Percentiles rank a stretch among this genome's conserved stretches.
phyloP scores from a whole-genome alignment of 371 early-diverging fungal species.

The Mucor velutinosus region DNA sequence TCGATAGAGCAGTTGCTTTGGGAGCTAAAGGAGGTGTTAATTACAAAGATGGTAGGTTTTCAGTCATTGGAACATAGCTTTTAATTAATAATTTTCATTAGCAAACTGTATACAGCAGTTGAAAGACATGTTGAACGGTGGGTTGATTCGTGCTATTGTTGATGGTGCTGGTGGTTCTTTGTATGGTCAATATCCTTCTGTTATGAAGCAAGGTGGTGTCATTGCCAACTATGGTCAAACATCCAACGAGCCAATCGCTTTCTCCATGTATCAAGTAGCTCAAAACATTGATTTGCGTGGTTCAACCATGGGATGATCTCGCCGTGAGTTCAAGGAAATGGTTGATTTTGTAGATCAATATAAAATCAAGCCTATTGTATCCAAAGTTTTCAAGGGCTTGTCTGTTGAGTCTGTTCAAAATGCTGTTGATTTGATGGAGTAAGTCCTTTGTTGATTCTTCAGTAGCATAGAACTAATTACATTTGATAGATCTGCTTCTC shows the following conservation, averaged over 20 bases:
- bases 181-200: slow-evolving; percentile 38
- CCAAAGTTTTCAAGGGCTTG: slow-evolving; percentile 59
- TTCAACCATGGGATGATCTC: slow-evolving; percentile 71
- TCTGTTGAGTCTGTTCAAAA: slow-evolving; percentile 41
- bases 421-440: slow-evolving; percentile 60
- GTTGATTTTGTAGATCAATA: slow-evolving; percentile 58
- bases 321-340: slow-evolving; percentile 64
- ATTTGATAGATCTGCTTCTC: no score
- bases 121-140: slow-evolving; percentile 39
- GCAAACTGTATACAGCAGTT: slow-evolving; percentile 56
- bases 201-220: slow-evolving; percentile 59
- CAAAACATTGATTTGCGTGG: slow-evolving; percentile 64
- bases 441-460: no score
- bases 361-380: slow-evolving; percentile 65
- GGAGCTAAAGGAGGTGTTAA: slow-evolving; percentile 75
- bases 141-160: slow-evolving; percentile 56
- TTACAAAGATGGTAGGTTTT: slow-evolving; percentile 62
- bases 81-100: slow-evolving; percentile 19
- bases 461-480: no score
- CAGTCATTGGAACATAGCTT: not conserved
- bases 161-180: slow-evolving; percentile 73
- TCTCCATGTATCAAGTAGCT: slow-evolving; percentile 51
- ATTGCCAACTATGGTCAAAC: slow-evolving; percentile 68
- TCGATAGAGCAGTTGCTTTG: slow-evolving; percentile 51
- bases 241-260: slow-evolving; percentile 40